These are phyloP conservation scores for Eucalyptus rudis DNA, from an alignment of 345 rosid species.

Conservation along the genomic window DNA sequence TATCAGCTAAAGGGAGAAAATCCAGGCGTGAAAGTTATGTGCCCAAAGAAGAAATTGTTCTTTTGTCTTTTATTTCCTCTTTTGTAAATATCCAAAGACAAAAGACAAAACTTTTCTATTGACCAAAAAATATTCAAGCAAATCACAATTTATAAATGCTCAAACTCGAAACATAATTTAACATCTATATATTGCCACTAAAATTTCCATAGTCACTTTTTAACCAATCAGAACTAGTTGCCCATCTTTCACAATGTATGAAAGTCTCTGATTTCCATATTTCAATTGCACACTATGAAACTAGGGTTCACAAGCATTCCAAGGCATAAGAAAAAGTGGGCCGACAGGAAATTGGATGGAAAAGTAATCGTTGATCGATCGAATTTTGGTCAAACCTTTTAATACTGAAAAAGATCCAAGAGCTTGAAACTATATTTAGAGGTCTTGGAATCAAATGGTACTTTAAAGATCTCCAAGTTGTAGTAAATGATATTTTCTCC, in stretches of 20 bases:
- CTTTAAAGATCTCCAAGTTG: background rate
- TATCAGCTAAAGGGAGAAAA: no score
- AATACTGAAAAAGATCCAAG: background rate
- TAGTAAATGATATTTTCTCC: background rate
- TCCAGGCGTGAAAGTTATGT: no score
- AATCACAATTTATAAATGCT: no score
- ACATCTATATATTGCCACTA: background rate
- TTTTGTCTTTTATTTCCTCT: no score
- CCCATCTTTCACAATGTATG: background rate
- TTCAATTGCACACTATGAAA: background rate
- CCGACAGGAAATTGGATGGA: background rate
- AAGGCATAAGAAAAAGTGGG: background rate
- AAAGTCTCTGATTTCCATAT: no score
- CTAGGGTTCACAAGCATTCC: background rate
- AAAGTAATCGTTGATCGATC: background rate
- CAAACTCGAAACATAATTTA: no score
- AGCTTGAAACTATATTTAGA: background rate
- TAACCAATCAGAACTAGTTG: background rate
- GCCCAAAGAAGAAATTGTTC: no score
- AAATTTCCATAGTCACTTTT: background rate
- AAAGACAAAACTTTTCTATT: no score
- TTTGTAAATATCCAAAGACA: no score
- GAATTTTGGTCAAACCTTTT: background rate
- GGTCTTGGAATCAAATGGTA: background rate
- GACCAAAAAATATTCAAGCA: no score